phyloP scores from a whole-genome alignment of 352 stramenopile genomes.

The Pythium chondricola region DNA sequence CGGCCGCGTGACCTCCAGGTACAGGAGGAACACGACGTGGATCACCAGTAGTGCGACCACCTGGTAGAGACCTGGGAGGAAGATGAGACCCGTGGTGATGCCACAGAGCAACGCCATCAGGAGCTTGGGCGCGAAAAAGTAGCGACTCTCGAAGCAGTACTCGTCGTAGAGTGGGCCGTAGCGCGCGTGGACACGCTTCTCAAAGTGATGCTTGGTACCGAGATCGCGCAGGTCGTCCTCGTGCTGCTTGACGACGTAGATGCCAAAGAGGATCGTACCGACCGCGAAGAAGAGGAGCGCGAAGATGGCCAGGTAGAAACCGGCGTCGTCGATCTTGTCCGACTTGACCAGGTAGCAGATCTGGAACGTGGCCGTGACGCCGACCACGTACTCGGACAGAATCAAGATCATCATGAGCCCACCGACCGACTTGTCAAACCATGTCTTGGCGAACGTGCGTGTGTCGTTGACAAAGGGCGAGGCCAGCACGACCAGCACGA shows the following conservation, averaged over 20 bases:
- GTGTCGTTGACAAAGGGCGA: constrained; percentile 56
- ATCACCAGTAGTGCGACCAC: constrained; percentile 68
- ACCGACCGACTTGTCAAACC: constrained; percentile 73
- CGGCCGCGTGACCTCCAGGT: constrained; percentile 78
- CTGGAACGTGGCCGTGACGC: constrained; percentile 76
- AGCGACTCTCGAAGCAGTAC: constrained; percentile 82
- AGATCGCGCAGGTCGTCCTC: constrained; percentile 78
- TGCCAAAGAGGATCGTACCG: constrained; percentile 72
- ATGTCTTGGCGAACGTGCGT: constrained; percentile 49
- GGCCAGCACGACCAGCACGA: constrained; percentile 33
- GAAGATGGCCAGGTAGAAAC: constrained; percentile 59
- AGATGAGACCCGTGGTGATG: constrained; percentile 78
- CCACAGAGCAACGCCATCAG: constrained; percentile 65
- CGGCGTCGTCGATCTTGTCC: constrained; percentile 37
- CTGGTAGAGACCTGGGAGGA: constrained; percentile 67
- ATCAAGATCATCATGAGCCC: constrained; percentile 82
- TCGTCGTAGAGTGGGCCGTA: constrained; percentile 85
- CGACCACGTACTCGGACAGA: constrained; percentile 78
- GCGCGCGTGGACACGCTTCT: constrained; percentile 73
- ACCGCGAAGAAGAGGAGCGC: constrained; percentile 64
- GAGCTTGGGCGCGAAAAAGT: constrained; percentile 85
- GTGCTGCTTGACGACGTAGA: constrained; percentile 64
- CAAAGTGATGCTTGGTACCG: constrained; percentile 78
- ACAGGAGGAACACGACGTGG: constrained; percentile 77
- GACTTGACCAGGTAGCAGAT: constrained; percentile 80